Evolutionary conservation across 257 asterid species (phyloP), one percentile per base, ranked within the genome.

Genomic region (Eucommia ulmoides): DNA sequence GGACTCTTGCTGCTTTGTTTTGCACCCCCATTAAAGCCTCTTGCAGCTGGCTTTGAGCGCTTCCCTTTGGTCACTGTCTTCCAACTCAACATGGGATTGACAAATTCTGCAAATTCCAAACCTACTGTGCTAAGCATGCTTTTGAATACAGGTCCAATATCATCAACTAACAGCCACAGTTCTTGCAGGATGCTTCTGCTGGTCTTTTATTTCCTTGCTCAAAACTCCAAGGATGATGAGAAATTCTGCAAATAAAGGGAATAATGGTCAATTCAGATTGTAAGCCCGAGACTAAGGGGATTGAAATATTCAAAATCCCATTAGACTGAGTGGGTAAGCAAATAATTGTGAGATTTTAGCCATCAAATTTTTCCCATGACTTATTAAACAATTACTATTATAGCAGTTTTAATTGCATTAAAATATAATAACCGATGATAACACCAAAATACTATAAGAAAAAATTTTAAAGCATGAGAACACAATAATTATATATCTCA

Each of bases 51-150:
- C 72, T 79, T 83, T 29, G 12, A 5, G 26, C 95, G 80, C 68
- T 81, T 70, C 59, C 92, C 92, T 71, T 77, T 88, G 7, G 71
- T 76, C 60, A 81, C 85, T 19, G 65, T 23, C 68, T 87, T 77
- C 97, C 88, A 83, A 65, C 68, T 75, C 33, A 83, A 29, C 58
- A 78, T 82, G 22, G 70, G 58, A 59, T 47, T 71, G 49, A 57
- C 45, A 29, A 85, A 65, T 52, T 60, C 72, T 61, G 76, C 63
- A 62, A 68, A 78, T 68, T 81, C 76, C 47, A 65, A 68, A 57
- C 80, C 77, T 49, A 58, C 71, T 58, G 65, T 51, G 65, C 74
- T 72, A 52, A 53, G 74, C 85, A 81, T 79, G 57, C 54, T 69
- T 54, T 35, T 50, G 23, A 65, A 60, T 23, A 56, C 46, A 45